These are phyloP conservation scores for Ehretia macrophylla DNA, from an alignment of 257 asterid species.

Conservation along the genomic window DNA sequence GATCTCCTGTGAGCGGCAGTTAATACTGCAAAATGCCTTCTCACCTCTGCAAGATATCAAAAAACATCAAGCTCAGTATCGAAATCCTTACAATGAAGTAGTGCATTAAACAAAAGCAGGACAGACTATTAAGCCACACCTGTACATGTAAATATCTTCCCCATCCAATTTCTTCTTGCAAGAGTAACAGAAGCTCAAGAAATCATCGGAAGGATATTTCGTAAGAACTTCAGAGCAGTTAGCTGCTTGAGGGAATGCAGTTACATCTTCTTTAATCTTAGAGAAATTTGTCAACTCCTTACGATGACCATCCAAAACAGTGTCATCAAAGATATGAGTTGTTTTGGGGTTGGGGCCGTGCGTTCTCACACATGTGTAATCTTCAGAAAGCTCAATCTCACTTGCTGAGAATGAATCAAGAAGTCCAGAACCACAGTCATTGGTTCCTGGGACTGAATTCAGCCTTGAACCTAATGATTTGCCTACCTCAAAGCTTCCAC, in stretches of 20 bases:
- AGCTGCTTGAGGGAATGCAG: conserved; percentile 21
- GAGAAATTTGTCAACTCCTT: conserved; percentile 30
- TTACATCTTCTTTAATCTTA: conserved; percentile 27
- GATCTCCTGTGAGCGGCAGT: conserved; percentile 71
- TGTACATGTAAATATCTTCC: conserved; percentile 82
- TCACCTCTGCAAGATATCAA: conserved; percentile 62
- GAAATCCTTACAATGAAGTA: background rate
- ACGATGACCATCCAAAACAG: conserved; percentile 69
- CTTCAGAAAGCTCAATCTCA: conserved; percentile 91
- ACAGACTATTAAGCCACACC: conserved; percentile 37
- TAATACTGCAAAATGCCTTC: conserved; percentile 80
- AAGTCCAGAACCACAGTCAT: conserved; percentile 24
- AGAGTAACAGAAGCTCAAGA: conserved; percentile 66
- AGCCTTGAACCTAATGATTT: conserved; percentile 17
- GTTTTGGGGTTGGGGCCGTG: conserved; percentile 89
- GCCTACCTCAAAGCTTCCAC: conserved; percentile 1
- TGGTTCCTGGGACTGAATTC: conserved; percentile 24
- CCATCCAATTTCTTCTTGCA: conserved; percentile 87
- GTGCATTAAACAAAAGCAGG: background rate
- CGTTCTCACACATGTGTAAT: conserved; percentile 79
- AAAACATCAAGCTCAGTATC: background rate
- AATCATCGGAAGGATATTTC: conserved; percentile 42
- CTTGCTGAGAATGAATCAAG: conserved; percentile 45
- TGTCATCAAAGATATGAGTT: conserved; percentile 86
- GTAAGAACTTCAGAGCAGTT: conserved; percentile 21